Evolutionary conservation across 2,329 filamentous ascomycete genomes (phyloP).

Genomic region (Colletotrichum coccodes): DNA sequence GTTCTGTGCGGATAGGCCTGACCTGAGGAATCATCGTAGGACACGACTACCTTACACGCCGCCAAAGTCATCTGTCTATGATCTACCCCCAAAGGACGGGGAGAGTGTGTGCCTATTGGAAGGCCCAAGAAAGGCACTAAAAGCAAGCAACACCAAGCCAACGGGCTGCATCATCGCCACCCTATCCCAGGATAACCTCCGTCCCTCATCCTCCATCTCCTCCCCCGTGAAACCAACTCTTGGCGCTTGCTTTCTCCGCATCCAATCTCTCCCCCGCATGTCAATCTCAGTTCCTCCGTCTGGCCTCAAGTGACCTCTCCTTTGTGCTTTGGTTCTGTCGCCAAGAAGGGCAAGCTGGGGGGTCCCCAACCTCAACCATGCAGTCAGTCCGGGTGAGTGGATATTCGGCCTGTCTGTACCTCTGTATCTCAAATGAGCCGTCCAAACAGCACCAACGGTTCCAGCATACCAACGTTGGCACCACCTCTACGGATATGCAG

Average conservation of each 20-base stretch:
- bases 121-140: neutral
- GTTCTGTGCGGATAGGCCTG: neutral
- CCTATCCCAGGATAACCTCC: neutral
- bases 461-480: neutral
- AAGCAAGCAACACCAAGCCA: neutral
- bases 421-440: neutral
- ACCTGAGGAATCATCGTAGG: conserved; percentile 16
- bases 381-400: conserved; percentile 7
- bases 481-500: neutral
- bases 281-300: conserved; percentile 13
- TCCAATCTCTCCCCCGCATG: conserved; percentile 25
- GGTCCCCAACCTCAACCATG: conserved; percentile 6
- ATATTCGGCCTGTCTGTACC: neutral
- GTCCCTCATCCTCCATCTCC: neutral
- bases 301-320: neutral
- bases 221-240: neutral
- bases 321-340: neutral
- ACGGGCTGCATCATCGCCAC: conserved; percentile 2
- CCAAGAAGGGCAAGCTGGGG: conserved; percentile 23
- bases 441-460: neutral
- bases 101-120: neutral
- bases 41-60: conserved; percentile 2
- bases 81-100: no score
- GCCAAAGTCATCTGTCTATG: no score
- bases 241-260: conserved; percentile 9